Conservation (phyloP, 495 filamentous ascomycete genomes). For the Aspergillus panamensis region DNA sequence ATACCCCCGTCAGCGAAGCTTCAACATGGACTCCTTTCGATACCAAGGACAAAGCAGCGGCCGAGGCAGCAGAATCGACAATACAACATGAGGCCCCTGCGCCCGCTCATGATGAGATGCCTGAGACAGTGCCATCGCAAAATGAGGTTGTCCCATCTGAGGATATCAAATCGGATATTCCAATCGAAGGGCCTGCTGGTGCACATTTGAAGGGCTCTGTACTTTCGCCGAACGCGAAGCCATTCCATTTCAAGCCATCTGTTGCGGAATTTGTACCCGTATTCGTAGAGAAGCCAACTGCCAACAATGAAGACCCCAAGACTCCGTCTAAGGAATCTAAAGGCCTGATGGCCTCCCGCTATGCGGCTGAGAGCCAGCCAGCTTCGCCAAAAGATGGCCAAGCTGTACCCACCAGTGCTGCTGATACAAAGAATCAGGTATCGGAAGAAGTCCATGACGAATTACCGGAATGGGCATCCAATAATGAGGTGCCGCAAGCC, state of each 20-base stretch:
- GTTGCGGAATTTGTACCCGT: constrained; percentile 45
- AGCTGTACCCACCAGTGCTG: neutral
- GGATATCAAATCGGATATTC: constrained; percentile 15
- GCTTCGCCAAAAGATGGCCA: constrained; percentile 20
- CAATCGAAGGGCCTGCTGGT: constrained; percentile 22
- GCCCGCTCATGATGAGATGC: constrained; percentile 2
- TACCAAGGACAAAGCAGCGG: constrained; percentile 37
- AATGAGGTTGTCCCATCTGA: neutral
- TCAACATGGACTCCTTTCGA: constrained; percentile 44
- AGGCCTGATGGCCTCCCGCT: constrained; percentile 39
- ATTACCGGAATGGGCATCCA: no score
- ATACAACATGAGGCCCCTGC: constrained; percentile 15
- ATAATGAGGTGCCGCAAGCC: no score
- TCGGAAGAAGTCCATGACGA: constrained; percentile 10
- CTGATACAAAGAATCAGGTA: constrained; percentile 6
- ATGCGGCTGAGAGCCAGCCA: constrained; percentile 31
- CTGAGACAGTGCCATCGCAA: neutral
- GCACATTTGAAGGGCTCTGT: constrained; percentile 26
- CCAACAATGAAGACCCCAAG: constrained; percentile 1
- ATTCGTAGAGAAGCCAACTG: constrained; percentile 31
- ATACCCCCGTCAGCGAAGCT: constrained; percentile 40
- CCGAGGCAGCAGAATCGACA: constrained; percentile 34
- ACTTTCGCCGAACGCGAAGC: constrained; percentile 64
- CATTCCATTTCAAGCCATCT: constrained; percentile 61
- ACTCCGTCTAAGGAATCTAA: constrained; percentile 19